Evolutionary conservation across 2,329 filamentous ascomycete species (phyloP).

Genomic region (Fusarium irregulare): DNA sequence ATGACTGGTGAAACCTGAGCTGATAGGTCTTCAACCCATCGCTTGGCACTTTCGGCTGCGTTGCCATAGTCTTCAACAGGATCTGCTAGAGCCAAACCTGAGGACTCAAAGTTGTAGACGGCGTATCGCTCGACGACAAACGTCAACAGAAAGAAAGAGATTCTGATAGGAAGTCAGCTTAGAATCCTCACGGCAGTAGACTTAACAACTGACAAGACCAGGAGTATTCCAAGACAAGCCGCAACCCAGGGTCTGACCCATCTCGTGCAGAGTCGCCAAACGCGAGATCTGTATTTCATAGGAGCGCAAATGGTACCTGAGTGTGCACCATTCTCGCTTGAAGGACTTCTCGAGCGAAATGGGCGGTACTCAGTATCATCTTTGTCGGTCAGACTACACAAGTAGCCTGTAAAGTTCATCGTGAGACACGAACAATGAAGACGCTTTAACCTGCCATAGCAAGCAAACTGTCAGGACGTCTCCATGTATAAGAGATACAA

Average conservation of each 20-base stretch:
- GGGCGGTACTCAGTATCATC: constrained; percentile 28
- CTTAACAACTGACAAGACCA: constrained; percentile 24
- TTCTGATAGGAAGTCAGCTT: constrained; percentile 15
- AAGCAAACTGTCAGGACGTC: not conserved
- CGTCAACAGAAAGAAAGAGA: constrained; percentile 22
- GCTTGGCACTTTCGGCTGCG: constrained; percentile 17
- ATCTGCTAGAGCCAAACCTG: constrained; percentile 24
- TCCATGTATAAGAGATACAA: constrained; percentile 3
- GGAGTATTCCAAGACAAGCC: not conserved
- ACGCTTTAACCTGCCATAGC: not conserved
- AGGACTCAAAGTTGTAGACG: constrained; percentile 30
- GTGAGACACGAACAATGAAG: not conserved
- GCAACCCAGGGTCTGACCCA: constrained; percentile 8
- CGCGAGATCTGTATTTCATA: not conserved
- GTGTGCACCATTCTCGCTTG: not conserved
- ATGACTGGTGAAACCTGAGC: constrained; percentile 32
- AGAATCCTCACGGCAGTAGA: too few relatives aligned
- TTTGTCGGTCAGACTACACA: constrained; percentile 28
- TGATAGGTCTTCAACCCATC: constrained; percentile 35
- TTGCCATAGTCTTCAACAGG: constrained; percentile 23
- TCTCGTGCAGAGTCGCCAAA: not conserved
- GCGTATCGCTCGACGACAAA: constrained; percentile 28
- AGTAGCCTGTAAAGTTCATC: constrained; percentile 18
- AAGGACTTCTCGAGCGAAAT: constrained; percentile 2
- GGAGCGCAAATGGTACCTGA: not conserved